Evolutionary conservation across 2,329 filamentous ascomycete species (phyloP).

Genomic region (Chrysosporium keratinophilum): DNA sequence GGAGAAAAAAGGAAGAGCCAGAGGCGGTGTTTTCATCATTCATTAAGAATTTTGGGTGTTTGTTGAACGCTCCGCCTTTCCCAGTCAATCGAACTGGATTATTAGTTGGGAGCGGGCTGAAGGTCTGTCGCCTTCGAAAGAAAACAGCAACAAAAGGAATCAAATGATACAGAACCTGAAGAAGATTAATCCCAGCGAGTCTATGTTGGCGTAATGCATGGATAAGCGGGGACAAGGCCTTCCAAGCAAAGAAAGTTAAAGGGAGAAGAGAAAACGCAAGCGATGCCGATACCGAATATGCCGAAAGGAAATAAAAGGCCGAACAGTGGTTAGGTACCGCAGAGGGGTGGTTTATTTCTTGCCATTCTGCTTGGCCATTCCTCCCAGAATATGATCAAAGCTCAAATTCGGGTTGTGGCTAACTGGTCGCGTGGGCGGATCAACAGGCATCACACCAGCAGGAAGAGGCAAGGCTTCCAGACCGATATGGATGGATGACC

Average conservation of each 20-base stretch:
- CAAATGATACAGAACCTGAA: constrained; percentile 1
- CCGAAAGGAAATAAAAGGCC: neutral
- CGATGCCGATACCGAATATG: neutral
- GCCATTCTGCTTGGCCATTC: constrained; percentile 26
- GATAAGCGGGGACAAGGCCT: neutral
- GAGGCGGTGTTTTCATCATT: neutral
- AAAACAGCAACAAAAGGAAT: neutral
- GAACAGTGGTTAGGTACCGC: neutral
- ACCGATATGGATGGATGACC: constrained; percentile 36
- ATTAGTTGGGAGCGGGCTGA: neutral
- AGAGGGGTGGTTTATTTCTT: constrained; percentile 19
- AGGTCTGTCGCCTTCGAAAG: neutral
- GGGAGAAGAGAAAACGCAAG: neutral
- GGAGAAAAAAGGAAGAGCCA: neutral
- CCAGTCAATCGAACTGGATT: neutral
- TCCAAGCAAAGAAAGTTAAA: neutral
- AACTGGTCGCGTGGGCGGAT: constrained; percentile 30
- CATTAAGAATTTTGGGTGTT: neutral
- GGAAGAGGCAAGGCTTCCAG: constrained; percentile 38
- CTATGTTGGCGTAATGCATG: neutral
- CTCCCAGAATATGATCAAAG: constrained; percentile 40
- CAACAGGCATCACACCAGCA: constrained; percentile 33
- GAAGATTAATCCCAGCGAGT: neutral
- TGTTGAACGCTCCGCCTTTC: neutral
- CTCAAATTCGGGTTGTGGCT: constrained; percentile 40